Base-by-base conservation (phyloP, 1,139 yeast genomes). In the Diutina ranongensis region DNA sequence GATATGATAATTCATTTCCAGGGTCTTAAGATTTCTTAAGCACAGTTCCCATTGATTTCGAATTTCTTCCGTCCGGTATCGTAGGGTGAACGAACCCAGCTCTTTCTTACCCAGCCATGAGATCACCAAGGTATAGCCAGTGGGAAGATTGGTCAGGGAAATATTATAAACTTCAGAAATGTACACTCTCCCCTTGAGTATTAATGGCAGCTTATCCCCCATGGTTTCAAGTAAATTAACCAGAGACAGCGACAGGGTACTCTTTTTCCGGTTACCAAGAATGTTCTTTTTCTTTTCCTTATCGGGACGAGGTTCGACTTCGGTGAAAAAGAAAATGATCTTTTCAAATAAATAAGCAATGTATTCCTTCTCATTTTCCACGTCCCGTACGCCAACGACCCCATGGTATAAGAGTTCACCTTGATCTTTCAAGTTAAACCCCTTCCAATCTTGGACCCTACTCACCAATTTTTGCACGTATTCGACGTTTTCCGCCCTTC, bases 401-500 rank as follows among this genome's bases (percentile, higher is more conserved):
- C 92, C 95, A 56, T 81, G 86, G 57, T 80, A 79, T 45, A 89
- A 64, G 48, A 92, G 71, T 50, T 85, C 94, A 27, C 99, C 98
- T 62, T 88, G 87, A 54, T 81, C 85, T 50, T 72, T 74, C 46
- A 85, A 68, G 51, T 80, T 80, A 62, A 87, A 89, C n/a, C 97
- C 97, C 54, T 89, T 78, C 98, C 98, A 92, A 62, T 89, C 94
- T 38, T 74, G 70, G 12, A 89, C 94, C 49, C 92, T 73, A 38
- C 78, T 84, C 47, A 75, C 72, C 42, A 92, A 69, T 47, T 81
- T 83, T 53, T 76, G 78, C 44, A 85, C 71, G 44, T 78, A 74
- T 49, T 80, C 84, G 44, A 80, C 76, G 61, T 92, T 94, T 60
- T 92, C 98, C 1, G 94, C 83, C 53, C 88, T 72, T 62, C 99